Evolutionary conservation across 2,329 filamentous ascomycete genomes (phyloP).

Genomic region (Seiridium cupressi): DNA sequence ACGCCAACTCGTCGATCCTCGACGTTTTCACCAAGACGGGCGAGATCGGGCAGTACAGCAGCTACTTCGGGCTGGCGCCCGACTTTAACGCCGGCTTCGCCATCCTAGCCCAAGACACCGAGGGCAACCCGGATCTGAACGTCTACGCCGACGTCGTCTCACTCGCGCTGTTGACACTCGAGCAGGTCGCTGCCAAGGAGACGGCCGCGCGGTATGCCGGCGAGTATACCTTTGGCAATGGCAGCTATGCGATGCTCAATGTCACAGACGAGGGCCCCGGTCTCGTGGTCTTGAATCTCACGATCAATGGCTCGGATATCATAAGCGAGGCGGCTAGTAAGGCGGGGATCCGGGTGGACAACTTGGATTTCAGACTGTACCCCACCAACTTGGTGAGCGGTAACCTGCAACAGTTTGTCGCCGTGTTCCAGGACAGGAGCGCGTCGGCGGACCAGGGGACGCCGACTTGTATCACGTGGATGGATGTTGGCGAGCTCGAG

Average conservation of each 20-base stretch:
- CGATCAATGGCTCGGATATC: slow-evolving; percentile 14
- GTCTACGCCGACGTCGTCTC: slow-evolving; percentile 31
- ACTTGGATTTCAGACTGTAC: slow-evolving; percentile 28
- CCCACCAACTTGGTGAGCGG: slow-evolving; percentile 24
- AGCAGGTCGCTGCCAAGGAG: slow-evolving; percentile 15
- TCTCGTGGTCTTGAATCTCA: slow-evolving; percentile 19
- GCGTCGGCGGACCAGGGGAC: slow-evolving; percentile 28
- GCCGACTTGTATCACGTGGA: slow-evolving; percentile 32
- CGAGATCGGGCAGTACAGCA: slow-evolving; percentile 23
- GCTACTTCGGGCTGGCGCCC: slow-evolving; percentile 22
- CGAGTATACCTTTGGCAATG: background rate
- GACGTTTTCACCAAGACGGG: slow-evolving; percentile 27
- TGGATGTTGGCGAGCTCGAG: background rate
- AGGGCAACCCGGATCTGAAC: slow-evolving; percentile 26
- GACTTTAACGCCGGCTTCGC: slow-evolving; percentile 24
- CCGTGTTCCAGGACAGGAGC: slow-evolving; percentile 27
- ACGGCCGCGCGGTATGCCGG: slow-evolving; percentile 15
- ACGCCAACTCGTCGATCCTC: slow-evolving; percentile 19
- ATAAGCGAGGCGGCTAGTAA: slow-evolving; percentile 15
- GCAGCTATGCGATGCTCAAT: slow-evolving; percentile 9
- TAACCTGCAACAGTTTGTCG: slow-evolving; percentile 23
- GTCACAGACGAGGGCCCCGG: slow-evolving; percentile 20
- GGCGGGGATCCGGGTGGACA: slow-evolving; percentile 15
- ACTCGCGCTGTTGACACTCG: slow-evolving; percentile 14
- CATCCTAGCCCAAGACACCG: slow-evolving; percentile 30